These are phyloP conservation scores for Escovopsis weberi DNA, from an alignment of 2,329 filamentous ascomycete species.

Conservation along the genomic window DNA sequence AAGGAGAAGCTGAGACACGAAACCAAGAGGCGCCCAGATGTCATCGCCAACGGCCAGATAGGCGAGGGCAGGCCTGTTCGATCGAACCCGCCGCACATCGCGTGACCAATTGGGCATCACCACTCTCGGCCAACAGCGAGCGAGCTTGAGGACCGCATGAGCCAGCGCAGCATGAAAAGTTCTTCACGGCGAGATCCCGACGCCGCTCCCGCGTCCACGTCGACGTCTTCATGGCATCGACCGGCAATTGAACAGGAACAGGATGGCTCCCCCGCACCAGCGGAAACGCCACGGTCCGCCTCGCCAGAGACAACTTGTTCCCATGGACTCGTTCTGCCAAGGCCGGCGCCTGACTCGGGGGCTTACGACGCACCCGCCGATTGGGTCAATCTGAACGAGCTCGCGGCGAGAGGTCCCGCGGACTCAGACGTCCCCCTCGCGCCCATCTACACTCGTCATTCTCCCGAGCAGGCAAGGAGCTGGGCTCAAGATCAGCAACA, in stretches of 20 bases:
- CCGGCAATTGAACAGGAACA: too few relatives aligned
- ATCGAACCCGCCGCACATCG: background rate
- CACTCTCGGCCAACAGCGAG: too few relatives aligned
- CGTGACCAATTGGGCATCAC: background rate
- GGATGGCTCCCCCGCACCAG: too few relatives aligned
- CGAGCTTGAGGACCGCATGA: background rate
- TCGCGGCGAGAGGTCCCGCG: slow-evolving; percentile 18
- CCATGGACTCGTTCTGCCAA: background rate
- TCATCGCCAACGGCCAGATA: too few relatives aligned
- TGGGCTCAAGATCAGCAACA: slow-evolving; percentile 4
- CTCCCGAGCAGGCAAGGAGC: slow-evolving; percentile 7
- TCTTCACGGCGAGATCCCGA: background rate
- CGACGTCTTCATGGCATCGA: too few relatives aligned
- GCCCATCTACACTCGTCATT: slow-evolving; percentile 6
- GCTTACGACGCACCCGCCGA: slow-evolving; percentile 12
- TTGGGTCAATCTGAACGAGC: slow-evolving; percentile 30
- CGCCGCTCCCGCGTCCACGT: background rate
- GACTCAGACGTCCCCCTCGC: slow-evolving; percentile 6
- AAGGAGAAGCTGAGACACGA: too few relatives aligned
- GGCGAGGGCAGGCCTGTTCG: background rate
- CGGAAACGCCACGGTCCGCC: too few relatives aligned
- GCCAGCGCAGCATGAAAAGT: background rate
- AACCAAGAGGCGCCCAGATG: too few relatives aligned
- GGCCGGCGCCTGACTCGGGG: background rate
- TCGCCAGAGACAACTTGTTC: too few relatives aligned